These are phyloP conservation scores for Monosporozyma unispora DNA, from an alignment of 805 yeast species.

Conservation along the genomic window DNA sequence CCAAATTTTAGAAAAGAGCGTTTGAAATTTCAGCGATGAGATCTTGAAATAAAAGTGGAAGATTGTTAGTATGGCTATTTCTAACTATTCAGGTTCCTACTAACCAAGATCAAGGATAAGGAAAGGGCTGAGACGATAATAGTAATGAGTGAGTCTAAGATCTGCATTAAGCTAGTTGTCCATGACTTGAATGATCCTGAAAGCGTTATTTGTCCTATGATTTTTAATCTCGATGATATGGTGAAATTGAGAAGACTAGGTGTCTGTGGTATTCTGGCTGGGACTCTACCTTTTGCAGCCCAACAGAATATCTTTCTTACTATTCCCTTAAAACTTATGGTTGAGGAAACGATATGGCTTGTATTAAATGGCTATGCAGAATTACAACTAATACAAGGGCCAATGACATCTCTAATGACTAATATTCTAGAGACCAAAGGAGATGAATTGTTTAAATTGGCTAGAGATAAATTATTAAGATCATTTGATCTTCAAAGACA, in stretches of 20 bases:
- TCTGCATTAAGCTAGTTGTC: neutral
- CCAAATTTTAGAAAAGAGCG: neutral
- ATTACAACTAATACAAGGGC: constrained; percentile 36
- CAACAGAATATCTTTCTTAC: constrained; percentile 89
- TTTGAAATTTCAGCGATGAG: neutral
- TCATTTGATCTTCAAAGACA: constrained; percentile 17
- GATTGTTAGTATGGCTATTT: too few relatives aligned
- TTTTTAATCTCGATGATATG: constrained; percentile 51
- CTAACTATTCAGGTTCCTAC: too few relatives aligned
- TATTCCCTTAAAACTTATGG: constrained; percentile 62
- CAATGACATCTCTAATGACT: constrained; percentile 13
- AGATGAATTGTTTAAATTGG: neutral
- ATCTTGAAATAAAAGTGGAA: neutral
- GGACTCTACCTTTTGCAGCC: constrained; percentile 82
- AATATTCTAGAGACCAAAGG: constrained; percentile 1
- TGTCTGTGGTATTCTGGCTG: constrained; percentile 68
- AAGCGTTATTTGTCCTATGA: constrained; percentile 31
- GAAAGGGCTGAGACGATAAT: neutral
- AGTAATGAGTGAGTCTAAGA: neutral
- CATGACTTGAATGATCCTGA: neutral
- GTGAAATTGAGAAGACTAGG: constrained; percentile 49
- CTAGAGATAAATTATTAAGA: constrained; percentile 4
- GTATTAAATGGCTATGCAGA: constrained; percentile 36
- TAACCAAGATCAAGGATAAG: too few relatives aligned
- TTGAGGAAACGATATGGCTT: constrained; percentile 68